Conservation (phyloP, 441 rosid genomes). For the Brassica hybrid region DNA sequence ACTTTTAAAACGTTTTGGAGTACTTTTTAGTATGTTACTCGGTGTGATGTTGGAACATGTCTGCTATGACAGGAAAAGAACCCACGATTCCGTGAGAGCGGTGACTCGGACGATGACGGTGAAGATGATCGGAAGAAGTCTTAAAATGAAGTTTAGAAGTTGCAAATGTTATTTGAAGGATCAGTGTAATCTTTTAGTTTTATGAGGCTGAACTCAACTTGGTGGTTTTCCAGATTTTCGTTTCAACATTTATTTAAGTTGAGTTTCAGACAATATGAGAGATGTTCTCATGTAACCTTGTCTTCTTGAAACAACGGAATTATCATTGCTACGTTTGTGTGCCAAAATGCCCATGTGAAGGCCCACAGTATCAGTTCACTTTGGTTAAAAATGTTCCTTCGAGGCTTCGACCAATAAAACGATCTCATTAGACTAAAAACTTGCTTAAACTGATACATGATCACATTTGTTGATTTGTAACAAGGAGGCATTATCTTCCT, state of each 20-base stretch:
- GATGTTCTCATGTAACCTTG: background rate
- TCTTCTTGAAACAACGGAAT: background rate
- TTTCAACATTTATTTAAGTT: background rate
- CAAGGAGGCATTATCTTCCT: background rate
- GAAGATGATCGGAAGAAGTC: constrained; percentile 73
- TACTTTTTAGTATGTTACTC: background rate
- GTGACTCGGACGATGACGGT: constrained; percentile 82
- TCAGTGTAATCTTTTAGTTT: constrained; percentile 26
- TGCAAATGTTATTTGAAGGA: constrained; percentile 21
- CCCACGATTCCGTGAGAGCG: constrained; percentile 98
- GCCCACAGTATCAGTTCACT: background rate
- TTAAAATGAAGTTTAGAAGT: constrained; percentile 31
- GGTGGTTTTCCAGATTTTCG: background rate
- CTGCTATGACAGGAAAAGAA: constrained; percentile 78
- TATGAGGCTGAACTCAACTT: constrained; percentile 19
- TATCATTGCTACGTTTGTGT: background rate
- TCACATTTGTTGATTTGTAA: background rate
- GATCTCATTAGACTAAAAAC: background rate
- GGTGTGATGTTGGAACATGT: constrained; percentile 8
- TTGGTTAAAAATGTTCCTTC: background rate
- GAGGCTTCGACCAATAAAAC: background rate
- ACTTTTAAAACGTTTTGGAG: background rate
- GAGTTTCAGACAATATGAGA: background rate
- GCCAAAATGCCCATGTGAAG: background rate
- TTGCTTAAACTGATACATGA: background rate